phyloP scores from a whole-genome alignment of 2,329 filamentous ascomycete species.

The Cordyceps cateniannulata region DNA sequence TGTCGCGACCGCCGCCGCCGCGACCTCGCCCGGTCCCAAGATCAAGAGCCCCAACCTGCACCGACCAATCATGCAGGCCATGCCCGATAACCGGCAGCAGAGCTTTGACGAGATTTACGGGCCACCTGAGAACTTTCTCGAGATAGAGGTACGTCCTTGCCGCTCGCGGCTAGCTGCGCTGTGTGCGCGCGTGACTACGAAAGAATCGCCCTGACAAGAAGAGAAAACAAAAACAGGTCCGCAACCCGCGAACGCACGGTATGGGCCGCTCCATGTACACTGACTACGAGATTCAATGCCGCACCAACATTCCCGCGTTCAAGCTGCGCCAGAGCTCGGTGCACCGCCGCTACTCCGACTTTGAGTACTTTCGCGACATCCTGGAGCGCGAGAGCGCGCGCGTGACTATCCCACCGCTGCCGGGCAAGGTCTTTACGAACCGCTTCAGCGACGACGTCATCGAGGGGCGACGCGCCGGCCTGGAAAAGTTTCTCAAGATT shows the following conservation, averaged over 20 bases:
- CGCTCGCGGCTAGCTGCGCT: neutral
- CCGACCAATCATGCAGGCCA: slow-evolving; percentile 55
- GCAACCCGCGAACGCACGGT: slow-evolving; percentile 88
- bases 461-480: slow-evolving; percentile 81
- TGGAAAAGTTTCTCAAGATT: slow-evolving; percentile 95
- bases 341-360: slow-evolving; percentile 91
- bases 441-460: slow-evolving; percentile 98
- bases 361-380: slow-evolving; percentile 98
- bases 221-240: slow-evolving; percentile 57
- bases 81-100: slow-evolving; percentile 75
- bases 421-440: slow-evolving; percentile 97
- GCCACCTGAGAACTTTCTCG: slow-evolving; percentile 95
- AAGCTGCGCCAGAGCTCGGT: slow-evolving; percentile 87
- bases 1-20: neutral
- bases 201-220: neutral
- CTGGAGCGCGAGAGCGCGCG: slow-evolving; percentile 90
- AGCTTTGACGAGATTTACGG: slow-evolving; percentile 99
- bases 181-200: neutral
- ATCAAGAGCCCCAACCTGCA: slow-evolving; percentile 31
- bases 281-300: slow-evolving; percentile 95
- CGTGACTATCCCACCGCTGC: slow-evolving; percentile 91
- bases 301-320: slow-evolving; percentile 98
- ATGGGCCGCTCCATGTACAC: slow-evolving; percentile 97
- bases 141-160: slow-evolving; percentile 70
- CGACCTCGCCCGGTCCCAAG: slow-evolving; percentile 17